phyloP scores from a whole-genome alignment of 2,329 filamentous ascomycete genomes.

The Fusarium sarcochroum region DNA sequence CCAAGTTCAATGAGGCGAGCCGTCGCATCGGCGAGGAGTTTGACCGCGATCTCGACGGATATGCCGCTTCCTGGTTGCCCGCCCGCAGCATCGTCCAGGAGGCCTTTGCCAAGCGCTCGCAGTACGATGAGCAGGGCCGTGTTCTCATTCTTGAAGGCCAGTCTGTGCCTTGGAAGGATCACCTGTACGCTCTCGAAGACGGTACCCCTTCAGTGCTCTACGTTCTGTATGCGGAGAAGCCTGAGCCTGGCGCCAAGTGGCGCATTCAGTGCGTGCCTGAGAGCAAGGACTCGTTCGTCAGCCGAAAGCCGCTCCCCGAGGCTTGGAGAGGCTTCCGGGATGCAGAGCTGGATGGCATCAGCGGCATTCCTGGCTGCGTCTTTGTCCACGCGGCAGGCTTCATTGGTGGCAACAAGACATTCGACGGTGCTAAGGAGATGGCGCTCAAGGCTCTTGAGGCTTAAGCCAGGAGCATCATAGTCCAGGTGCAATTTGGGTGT shows the following conservation, averaged over 20 bases:
- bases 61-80: slow-evolving; percentile 84
- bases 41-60: slow-evolving; percentile 82
- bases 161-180: slow-evolving; percentile 95
- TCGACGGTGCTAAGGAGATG: slow-evolving; percentile 89
- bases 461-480: slow-evolving; percentile 39
- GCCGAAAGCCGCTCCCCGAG: slow-evolving; percentile 91
- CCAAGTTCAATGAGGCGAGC: slow-evolving; percentile 82
- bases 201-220: slow-evolving; percentile 77
- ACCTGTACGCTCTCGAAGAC: slow-evolving; percentile 88
- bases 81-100: slow-evolving; percentile 83
- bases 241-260: slow-evolving; percentile 84
- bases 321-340: slow-evolving; percentile 93
- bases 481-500: neutral
- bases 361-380: slow-evolving; percentile 80
- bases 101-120: slow-evolving; percentile 78
- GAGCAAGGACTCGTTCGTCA: slow-evolving; percentile 87
- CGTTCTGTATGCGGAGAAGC: slow-evolving; percentile 90
- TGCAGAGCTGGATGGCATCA: slow-evolving; percentile 81
- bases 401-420: slow-evolving; percentile 94
- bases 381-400: slow-evolving; percentile 97
- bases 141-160: slow-evolving; percentile 84
- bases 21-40: slow-evolving; percentile 92
- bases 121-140: slow-evolving; percentile 80
- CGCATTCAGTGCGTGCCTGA: slow-evolving; percentile 93
- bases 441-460: slow-evolving; percentile 78